Percentiles rank a stretch among this genome's conserved stretches.
Conservation (phyloP, 345 rosid species). For the Gossypium ekmanianum region DNA sequence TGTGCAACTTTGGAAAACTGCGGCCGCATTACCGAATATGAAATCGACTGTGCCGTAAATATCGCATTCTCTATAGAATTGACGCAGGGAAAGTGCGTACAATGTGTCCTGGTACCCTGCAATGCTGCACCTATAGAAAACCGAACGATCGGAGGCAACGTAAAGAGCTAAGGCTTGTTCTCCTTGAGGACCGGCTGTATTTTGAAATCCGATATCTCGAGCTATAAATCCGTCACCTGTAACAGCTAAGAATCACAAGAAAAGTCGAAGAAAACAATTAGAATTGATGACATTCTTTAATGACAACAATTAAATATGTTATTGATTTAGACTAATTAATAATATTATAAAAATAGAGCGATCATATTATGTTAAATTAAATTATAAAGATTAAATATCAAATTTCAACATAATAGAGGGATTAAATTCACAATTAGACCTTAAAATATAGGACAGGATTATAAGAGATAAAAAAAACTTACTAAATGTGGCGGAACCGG, state of each 20-base stretch:
- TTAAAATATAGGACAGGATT: neutral
- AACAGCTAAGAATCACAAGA: conserved; percentile 38
- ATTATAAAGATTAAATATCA: no score
- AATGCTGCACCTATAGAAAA: conserved; percentile 66
- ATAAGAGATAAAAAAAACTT: conserved; percentile 21
- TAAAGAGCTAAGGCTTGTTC: conserved; percentile 65
- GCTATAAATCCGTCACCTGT: conserved; percentile 76
- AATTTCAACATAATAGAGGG: neutral
- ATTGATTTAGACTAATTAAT: no score
- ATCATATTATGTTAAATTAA: no score
- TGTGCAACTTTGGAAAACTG: conserved; percentile 70
- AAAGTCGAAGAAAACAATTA: neutral
- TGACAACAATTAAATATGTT: no score
- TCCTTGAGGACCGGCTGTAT: conserved; percentile 71
- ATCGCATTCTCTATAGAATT: conserved; percentile 79
- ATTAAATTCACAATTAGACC: neutral
- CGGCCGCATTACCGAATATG: conserved; percentile 81
- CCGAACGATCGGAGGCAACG: conserved; percentile 62
- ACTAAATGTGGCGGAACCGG: conserved; percentile 70
- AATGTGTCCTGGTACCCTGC: conserved; percentile 79
- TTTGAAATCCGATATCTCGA: conserved; percentile 67
- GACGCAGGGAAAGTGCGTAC: conserved; percentile 62
- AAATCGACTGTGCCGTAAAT: conserved; percentile 73
- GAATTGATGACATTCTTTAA: neutral
- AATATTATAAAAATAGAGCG: no score